Evolutionary conservation across 768 basidiomycete species (phyloP).

Genomic region (Ramaria sp.): DNA sequence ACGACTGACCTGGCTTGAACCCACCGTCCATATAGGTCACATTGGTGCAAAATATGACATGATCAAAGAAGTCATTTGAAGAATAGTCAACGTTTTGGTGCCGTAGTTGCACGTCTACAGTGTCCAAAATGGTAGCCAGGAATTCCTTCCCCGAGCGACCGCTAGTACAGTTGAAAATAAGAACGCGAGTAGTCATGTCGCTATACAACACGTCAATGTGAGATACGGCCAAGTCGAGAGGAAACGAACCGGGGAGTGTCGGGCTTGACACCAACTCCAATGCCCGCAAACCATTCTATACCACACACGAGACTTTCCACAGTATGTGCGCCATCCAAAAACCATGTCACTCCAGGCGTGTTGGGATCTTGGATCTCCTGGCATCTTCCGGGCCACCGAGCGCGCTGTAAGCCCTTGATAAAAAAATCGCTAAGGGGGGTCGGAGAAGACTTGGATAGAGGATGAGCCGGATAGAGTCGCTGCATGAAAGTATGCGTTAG

Average conservation of each 20-base stretch:
- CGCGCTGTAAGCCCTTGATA: slow-evolving; percentile 47
- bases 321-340: slow-evolving; percentile 93
- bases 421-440: slow-evolving; percentile 40
- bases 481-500: slow-evolving; percentile 58
- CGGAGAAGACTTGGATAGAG: slow-evolving; percentile 11
- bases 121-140: slow-evolving; percentile 46
- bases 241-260: slow-evolving; percentile 14
- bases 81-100: slow-evolving; percentile 17
- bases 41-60: slow-evolving; percentile 92
- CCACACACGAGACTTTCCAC: slow-evolving; percentile 81
- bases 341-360: slow-evolving; percentile 56
- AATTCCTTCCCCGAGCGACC: slow-evolving; percentile 76
- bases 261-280: slow-evolving; percentile 35
- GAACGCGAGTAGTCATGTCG: slow-evolving; percentile 33
- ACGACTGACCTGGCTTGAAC: slow-evolving; percentile 74
- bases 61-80: slow-evolving; percentile 55
- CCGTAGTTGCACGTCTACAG: slow-evolving; percentile 37
- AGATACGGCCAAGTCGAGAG: background rate
- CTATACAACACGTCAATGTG: slow-evolving; percentile 8
- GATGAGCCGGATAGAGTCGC: slow-evolving; percentile 11
- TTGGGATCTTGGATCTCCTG: slow-evolving; percentile 65
- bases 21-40: slow-evolving; percentile 85
- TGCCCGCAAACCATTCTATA: slow-evolving; percentile 76
- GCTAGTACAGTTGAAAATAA: slow-evolving; percentile 93
- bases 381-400: slow-evolving; percentile 93